A percentile compares a stretch with the other conserved stretches of the same genome.
Conservation (phyloP, 1,284 basidiomycete genomes). For the Pulveroboletus sp. region DNA sequence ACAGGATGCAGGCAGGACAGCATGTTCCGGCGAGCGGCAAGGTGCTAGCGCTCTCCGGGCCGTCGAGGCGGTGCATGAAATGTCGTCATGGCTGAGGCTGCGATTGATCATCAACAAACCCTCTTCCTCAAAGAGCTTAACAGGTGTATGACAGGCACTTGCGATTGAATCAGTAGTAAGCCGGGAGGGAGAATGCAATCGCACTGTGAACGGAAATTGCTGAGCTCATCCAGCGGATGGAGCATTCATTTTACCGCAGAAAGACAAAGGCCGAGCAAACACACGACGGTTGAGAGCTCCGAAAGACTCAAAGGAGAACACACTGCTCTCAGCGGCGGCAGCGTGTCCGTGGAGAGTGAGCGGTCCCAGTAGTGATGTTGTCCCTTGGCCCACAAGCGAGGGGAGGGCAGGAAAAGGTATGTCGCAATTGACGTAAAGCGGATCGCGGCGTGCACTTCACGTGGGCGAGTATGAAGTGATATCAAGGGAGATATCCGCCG, state of each 20-base stretch:
- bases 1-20: constrained; percentile 35
- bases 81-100: constrained; percentile 30
- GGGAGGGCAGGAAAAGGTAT: constrained; percentile 35
- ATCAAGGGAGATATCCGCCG: constrained; percentile 32
- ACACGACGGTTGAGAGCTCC: constrained; percentile 19
- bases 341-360: constrained; percentile 34
- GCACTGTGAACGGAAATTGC: constrained; percentile 32
- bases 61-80: constrained; percentile 28
- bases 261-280: constrained; percentile 8
- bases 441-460: constrained; percentile 26
- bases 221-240: constrained; percentile 19
- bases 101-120: constrained; percentile 34
- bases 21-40: constrained; percentile 35
- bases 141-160: constrained; percentile 20
- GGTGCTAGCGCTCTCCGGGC: constrained; percentile 27
- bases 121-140: constrained; percentile 38
- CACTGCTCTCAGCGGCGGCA: constrained; percentile 15
- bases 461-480: constrained; percentile 22
- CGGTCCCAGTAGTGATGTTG: constrained; percentile 17
- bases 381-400: constrained; percentile 37
- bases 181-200: constrained; percentile 7
- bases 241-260: constrained; percentile 23
- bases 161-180: constrained; percentile 15
- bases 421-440: constrained; percentile 33
- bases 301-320: constrained; percentile 13